Conservation (phyloP, 1,139 yeast genomes). For the Debaryomycetaceae sp. region DNA sequence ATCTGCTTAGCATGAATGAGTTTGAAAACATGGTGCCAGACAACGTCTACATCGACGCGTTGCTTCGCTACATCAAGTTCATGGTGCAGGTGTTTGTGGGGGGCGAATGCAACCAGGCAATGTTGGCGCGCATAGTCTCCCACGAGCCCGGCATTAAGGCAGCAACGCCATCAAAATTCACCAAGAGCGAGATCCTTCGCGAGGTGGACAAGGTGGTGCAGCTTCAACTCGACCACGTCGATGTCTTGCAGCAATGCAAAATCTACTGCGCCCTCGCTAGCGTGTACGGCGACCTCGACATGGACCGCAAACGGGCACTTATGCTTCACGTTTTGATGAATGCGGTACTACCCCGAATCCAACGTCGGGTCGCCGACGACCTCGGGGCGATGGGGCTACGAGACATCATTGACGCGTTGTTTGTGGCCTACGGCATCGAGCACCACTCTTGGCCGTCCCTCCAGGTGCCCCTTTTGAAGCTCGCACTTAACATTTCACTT, state of each 20-base stretch:
- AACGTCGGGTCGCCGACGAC: conserved; percentile 8
- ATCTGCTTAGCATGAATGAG: conserved; percentile 55
- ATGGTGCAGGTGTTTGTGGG: conserved; percentile 49
- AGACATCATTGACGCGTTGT: conserved; percentile 35
- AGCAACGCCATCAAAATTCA: conserved; percentile 12
- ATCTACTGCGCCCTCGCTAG: conserved; percentile 66
- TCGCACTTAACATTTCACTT: conserved; percentile 54
- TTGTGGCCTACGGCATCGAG: conserved; percentile 39
- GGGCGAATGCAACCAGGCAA: conserved; percentile 43
- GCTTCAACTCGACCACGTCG: conserved; percentile 37
- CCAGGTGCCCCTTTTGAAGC: conserved; percentile 52
- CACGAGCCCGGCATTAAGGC: conserved; percentile 15
- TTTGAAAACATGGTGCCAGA: conserved; percentile 81
- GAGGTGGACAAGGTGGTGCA: conserved; percentile 45
- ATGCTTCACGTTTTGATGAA: conserved; percentile 58
- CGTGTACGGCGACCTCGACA: conserved; percentile 58
- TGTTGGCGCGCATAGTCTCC: conserved; percentile 39
- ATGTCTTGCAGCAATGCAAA: conserved; percentile 49
- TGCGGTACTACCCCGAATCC: conserved; percentile 44
- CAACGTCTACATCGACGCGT: conserved; percentile 69
- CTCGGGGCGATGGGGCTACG: conserved; percentile 13
- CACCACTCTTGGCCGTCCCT: conserved; percentile 50
- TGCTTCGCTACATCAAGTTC: conserved; percentile 59
- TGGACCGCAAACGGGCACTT: conserved; percentile 66
- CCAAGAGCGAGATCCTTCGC: conserved; percentile 42